Evolutionary conservation across 345 rosid genomes (phyloP), one percentile per base, ranked within the genome.

Genomic region (Anacardium occidentale): DNA sequence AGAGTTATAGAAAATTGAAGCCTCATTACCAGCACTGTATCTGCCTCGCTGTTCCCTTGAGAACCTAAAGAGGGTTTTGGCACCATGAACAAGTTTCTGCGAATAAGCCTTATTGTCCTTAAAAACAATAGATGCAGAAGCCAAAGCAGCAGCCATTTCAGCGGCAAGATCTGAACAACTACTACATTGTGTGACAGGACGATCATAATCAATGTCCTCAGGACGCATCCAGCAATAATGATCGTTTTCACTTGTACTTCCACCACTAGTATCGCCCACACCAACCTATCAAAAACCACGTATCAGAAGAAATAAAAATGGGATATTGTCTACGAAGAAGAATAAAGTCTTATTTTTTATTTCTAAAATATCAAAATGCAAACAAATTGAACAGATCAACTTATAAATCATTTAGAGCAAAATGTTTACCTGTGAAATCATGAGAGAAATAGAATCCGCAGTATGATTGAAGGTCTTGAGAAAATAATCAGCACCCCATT

Each of bases 151-250:
- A 3, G 99, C 98, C 94, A 93, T 96, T 82, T 96, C 99, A 0
- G 91, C 94, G 62, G 99, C 99, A 7, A 96, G 92, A 83, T 93
- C 99, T 0, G 99, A 93, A 82, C 99, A 93, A 20, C 78, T 75
- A 62, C 78, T 80, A 68, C 99, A 93, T n/a, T 82, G 83, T 12
- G 51, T 0, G 9, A 93, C 94, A 61, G 97, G 95, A 7, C 98
- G 85, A 0, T 8, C 44, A 44, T 96, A 96, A 78, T 96, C 94
- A 74, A 96, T 96, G 82, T 96, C 99, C 88, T 96, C 99, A 21
- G 99, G 99, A 13, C 98, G 82, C 94, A 86, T 91, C 99, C 99
- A 96, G 74, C 99, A 96, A 80, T 88, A 93, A 76, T 93, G 97
- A 74, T 96, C 99, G 40, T 93, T 93, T 3, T 88, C 79, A 18